A percentile compares a stretch with the other conserved stretches of the same genome.
phyloP scores from a whole-genome alignment of 2,329 filamentous ascomycete species.

The Nectriaceae sp. region DNA sequence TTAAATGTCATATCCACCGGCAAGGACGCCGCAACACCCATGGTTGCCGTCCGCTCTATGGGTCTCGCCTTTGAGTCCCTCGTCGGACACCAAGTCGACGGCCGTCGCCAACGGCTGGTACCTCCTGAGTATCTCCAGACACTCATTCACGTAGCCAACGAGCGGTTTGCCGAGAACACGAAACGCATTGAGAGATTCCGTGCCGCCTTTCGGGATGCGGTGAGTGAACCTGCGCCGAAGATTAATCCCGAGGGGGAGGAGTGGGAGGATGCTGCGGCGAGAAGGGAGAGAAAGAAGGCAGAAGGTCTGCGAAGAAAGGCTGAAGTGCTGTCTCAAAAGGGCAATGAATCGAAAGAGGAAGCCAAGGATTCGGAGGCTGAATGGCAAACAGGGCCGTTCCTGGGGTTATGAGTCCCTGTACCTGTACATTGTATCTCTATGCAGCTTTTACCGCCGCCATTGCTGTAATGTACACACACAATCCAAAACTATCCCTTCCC shows the following conservation, averaged over 20 bases:
- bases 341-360: constrained; percentile 7
- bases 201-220: constrained; percentile 45
- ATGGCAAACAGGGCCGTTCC: constrained; percentile 19
- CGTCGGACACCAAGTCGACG: constrained; percentile 58
- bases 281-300: constrained; percentile 56
- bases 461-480: constrained; percentile 36
- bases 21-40: constrained; percentile 53
- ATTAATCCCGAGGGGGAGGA: constrained; percentile 39
- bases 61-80: constrained; percentile 82
- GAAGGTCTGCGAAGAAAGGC: constrained; percentile 59
- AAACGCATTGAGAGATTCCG: constrained; percentile 69
- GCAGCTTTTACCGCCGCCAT: constrained; percentile 33
- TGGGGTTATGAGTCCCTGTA: constrained; percentile 22
- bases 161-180: constrained; percentile 70
- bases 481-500: constrained; percentile 13
- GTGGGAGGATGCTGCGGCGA: constrained; percentile 57
- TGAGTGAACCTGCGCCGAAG: constrained; percentile 26
- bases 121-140: constrained; percentile 66
- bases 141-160: constrained; percentile 71
- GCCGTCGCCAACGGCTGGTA: constrained; percentile 53
- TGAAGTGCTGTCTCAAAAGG: constrained; percentile 35
- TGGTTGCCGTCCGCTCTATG: constrained; percentile 84
- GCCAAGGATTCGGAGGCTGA: constrained; percentile 17
- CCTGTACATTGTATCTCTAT: constrained; percentile 30
- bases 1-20: constrained; percentile 57